Conservation (phyloP, 352 stramenopile genomes). For the Globisporangium uncinulatum region DNA sequence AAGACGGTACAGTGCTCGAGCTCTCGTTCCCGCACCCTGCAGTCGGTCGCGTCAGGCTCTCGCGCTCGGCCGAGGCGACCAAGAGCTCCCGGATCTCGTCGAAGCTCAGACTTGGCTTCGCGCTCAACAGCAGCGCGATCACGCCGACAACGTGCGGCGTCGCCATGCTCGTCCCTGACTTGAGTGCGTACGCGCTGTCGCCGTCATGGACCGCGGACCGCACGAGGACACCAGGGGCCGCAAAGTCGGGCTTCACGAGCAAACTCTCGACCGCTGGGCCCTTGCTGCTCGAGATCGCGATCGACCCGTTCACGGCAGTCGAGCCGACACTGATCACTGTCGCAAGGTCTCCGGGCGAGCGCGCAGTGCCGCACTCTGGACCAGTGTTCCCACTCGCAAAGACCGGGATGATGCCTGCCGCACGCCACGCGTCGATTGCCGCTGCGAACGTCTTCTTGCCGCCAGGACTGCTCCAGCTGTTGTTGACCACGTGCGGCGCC, state of each 20-base stretch:
- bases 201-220: conserved; percentile 30
- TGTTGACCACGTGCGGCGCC: conserved; percentile 46
- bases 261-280: conserved; percentile 26
- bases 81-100: conserved; percentile 15
- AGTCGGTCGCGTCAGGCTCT: conserved; percentile 5
- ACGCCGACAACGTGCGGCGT: conserved; percentile 38
- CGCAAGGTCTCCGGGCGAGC: conserved; percentile 31
- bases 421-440: conserved; percentile 34
- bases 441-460: conserved; percentile 30
- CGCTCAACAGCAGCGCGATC: conserved; percentile 41
- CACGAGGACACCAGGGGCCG: conserved; percentile 28
- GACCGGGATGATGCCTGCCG: conserved; percentile 43
- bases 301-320: conserved; percentile 23
- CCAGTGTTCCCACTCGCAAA: conserved; percentile 48
- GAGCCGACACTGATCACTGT: conserved; percentile 33
- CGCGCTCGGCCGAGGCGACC: conserved; percentile 11
- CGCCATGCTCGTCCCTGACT: conserved; percentile 59
- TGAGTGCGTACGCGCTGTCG: conserved; percentile 26
- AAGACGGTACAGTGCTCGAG: not conserved
- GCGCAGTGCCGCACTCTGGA: conserved; percentile 20
- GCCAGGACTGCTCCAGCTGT: conserved; percentile 38
- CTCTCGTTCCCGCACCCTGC: conserved; percentile 6
- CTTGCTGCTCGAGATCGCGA: conserved; percentile 35
- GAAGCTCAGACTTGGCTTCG: conserved; percentile 23
- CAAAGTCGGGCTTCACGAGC: conserved; percentile 38